These are phyloP conservation scores for Hydnomerulius pinastri DNA, from an alignment of 768 basidiomycete species.

Conservation along the genomic window DNA sequence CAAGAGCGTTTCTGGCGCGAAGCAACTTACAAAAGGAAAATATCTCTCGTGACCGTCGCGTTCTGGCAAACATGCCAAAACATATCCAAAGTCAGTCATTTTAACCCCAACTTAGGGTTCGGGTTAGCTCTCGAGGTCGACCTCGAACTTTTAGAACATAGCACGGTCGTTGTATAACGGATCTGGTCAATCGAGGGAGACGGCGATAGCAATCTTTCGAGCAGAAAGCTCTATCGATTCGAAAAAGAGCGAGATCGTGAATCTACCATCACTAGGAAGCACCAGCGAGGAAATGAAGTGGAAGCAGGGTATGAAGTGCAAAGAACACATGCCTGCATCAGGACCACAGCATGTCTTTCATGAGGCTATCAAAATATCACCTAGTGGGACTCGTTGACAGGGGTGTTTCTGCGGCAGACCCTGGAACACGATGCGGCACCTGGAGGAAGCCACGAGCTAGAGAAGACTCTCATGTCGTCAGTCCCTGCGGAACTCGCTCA, in stretches of 20 bases:
- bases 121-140: background rate
- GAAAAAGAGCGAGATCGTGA: too few species aligned
- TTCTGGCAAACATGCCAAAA: conserved; percentile 28
- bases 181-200: background rate
- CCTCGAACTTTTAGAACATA: too few species aligned
- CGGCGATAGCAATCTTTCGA: background rate
- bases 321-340: conserved; percentile 12
- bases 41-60: conserved; percentile 38
- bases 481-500: background rate
- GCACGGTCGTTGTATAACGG: too few species aligned
- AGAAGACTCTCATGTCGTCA: background rate
- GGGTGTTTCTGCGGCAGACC: background rate
- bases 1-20: conserved; percentile 14
- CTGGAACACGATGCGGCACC: conserved; percentile 2
- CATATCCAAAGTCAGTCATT: background rate
- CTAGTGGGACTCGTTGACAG: background rate
- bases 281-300: background rate
- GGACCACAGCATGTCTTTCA: conserved; percentile 17
- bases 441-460: conserved; percentile 2
- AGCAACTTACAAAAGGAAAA: conserved; percentile 34
- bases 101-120: conserved; percentile 26
- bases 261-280: background rate
- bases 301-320: conserved; percentile 17
- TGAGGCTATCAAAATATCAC: conserved; percentile 12
- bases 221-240: background rate